These are phyloP conservation scores for Myrica gale DNA, from an alignment of 306 rosid genomes.

Conservation along the genomic window DNA sequence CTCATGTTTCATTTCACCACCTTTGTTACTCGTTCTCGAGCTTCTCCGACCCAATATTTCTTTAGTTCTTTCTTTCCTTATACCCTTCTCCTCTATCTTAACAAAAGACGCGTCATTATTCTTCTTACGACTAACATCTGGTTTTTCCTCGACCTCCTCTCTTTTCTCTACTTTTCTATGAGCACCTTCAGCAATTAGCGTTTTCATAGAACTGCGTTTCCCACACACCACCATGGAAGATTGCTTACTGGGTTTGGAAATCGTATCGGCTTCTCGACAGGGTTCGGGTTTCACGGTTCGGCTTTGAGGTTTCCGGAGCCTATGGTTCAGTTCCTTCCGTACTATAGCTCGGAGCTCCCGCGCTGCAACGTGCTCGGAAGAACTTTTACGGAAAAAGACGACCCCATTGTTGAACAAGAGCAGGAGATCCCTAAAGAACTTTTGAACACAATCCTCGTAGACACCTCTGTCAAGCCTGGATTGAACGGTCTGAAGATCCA, in stretches of 20 bases:
- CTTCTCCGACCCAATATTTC: conserved; percentile 31
- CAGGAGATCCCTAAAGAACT: conserved; percentile 52
- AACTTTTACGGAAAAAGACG: conserved; percentile 36
- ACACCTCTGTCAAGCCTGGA: conserved; percentile 39
- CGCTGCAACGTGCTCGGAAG: conserved; percentile 41
- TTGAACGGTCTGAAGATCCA: conserved; percentile 42
- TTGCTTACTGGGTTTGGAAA: conserved; percentile 30
- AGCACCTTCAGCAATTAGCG: conserved; percentile 2
- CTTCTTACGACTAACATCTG: conserved; percentile 18
- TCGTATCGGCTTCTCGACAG: conserved; percentile 22
- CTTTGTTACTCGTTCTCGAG: conserved; percentile 9
- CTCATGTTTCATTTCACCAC: conserved; percentile 25
- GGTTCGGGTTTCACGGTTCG: conserved; percentile 13
- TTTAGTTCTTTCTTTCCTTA: conserved; percentile 27
- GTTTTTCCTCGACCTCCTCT: conserved; percentile 26
- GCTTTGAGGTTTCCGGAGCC: conserved; percentile 10
- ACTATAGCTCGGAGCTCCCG: conserved; percentile 36
- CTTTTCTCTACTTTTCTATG: conserved; percentile 14
- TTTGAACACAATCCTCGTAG: conserved; percentile 26
- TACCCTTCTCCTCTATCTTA: conserved; percentile 31
- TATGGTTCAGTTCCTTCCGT: conserved; percentile 39
- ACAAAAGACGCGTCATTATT: conserved; percentile 12
- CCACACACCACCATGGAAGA: conserved; percentile 31
- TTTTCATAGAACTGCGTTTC: conserved; percentile 29
- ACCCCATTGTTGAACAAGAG: conserved; percentile 45